phyloP scores from a whole-genome alignment of 2,329 filamentous ascomycete species.

The Blumeriella jaapii region DNA sequence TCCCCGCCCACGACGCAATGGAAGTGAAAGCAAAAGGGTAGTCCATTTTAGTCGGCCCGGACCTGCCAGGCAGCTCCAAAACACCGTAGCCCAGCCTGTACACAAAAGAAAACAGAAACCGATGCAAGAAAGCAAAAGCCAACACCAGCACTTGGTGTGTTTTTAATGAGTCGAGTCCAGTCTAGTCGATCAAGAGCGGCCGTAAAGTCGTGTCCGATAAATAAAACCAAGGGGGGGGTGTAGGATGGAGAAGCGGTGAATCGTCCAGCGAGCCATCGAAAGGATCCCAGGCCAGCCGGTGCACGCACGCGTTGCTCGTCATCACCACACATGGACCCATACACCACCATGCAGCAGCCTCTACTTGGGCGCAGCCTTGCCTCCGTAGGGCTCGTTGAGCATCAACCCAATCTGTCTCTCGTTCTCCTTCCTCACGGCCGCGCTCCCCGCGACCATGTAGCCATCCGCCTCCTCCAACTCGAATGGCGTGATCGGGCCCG shows the following conservation, averaged over 20 bases:
- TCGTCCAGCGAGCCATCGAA: too few relatives aligned
- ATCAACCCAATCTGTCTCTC: slow-evolving; percentile 6
- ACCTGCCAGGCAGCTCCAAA: too few relatives aligned
- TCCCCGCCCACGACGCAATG: too few relatives aligned
- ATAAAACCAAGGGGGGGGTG: too few relatives aligned
- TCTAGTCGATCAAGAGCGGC: too few relatives aligned
- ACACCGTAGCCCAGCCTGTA: too few relatives aligned
- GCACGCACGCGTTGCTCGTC: too few relatives aligned
- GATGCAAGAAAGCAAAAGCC: slow-evolving; percentile 3
- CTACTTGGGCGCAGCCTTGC: not conserved
- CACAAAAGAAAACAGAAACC: not conserved
- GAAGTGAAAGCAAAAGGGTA: too few relatives aligned
- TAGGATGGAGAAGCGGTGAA: too few relatives aligned
- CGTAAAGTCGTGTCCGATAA: too few relatives aligned
- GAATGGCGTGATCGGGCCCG: slow-evolving; percentile 51
- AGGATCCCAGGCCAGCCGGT: too few relatives aligned
- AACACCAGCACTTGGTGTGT: slow-evolving; percentile 15
- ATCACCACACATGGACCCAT: not conserved
- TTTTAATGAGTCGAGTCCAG: not conserved
- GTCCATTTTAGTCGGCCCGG: too few relatives aligned
- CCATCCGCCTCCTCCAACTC: slow-evolving; percentile 34
- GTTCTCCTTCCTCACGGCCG: slow-evolving; percentile 8
- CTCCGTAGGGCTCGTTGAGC: slow-evolving; percentile 1
- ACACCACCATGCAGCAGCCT: not conserved
- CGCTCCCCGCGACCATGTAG: slow-evolving; percentile 18